These are phyloP conservation scores for Talaromyces thailandensis DNA, from an alignment of 495 filamentous ascomycete species.

Conservation along the genomic window DNA sequence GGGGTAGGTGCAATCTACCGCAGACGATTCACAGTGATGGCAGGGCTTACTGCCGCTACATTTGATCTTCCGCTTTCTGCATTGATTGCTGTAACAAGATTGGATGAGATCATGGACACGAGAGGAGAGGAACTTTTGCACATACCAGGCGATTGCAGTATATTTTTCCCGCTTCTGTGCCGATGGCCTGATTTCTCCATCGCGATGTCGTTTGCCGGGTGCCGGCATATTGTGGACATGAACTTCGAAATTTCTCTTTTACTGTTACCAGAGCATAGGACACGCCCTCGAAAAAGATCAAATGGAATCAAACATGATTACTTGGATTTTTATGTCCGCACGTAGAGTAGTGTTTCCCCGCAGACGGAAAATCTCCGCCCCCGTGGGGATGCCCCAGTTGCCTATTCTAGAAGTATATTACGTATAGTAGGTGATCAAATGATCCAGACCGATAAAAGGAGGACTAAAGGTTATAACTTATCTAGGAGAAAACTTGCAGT, in stretches of 20 bases:
- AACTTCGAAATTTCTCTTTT: neutral
- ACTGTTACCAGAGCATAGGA: neutral
- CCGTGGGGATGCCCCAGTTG: neutral
- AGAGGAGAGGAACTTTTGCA: neutral
- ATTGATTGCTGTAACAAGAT: conserved; percentile 56
- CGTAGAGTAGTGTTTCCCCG: neutral
- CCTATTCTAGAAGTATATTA: neutral
- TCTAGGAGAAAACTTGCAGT: too few relatives aligned
- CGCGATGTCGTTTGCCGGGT: neutral
- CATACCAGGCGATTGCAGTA: neutral
- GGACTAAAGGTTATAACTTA: neutral
- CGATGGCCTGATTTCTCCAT: neutral
- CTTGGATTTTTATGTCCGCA: neutral
- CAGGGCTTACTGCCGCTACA: conserved; percentile 77
- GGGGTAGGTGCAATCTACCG: neutral
- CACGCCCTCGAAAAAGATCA: neutral
- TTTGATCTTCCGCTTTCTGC: conserved; percentile 85
- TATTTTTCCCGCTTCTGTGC: neutral
- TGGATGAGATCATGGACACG: too few relatives aligned
- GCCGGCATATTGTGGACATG: neutral
- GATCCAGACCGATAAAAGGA: too few relatives aligned
- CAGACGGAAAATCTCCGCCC: neutral
- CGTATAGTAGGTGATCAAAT: too few relatives aligned
- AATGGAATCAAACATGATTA: neutral
- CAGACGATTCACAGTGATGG: conserved; percentile 56